phyloP scores from a whole-genome alignment of 768 basidiomycete species.

The Lactarius pseudohatsudake region DNA sequence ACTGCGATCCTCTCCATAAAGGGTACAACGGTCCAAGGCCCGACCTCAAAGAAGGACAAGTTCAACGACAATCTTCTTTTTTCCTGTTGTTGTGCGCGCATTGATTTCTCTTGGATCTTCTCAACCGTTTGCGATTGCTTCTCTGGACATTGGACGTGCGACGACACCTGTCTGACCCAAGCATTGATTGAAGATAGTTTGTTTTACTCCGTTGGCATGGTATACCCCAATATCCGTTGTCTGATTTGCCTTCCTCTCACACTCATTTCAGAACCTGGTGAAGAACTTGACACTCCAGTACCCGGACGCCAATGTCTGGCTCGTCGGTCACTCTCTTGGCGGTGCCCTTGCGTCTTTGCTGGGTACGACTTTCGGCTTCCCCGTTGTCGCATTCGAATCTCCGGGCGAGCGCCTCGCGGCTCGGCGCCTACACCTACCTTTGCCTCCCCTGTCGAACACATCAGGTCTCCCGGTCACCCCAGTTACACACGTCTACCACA shows the following conservation, averaged over 20 bases:
- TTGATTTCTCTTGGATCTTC: conserved; percentile 85
- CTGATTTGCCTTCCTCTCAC: not conserved
- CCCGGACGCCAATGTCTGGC: conserved; percentile 60
- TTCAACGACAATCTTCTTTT: conserved; percentile 88
- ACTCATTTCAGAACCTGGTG: conserved; percentile 46
- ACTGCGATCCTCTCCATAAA: conserved; percentile 90
- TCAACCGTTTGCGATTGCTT: conserved; percentile 89
- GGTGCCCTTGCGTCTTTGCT: conserved; percentile 64
- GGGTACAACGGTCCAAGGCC: conserved; percentile 80
- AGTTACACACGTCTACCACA: conserved; percentile 56
- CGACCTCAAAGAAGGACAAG: conserved; percentile 89
- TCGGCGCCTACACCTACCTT: conserved; percentile 58
- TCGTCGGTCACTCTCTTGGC: conserved; percentile 62
- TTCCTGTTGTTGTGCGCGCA: conserved; percentile 91
- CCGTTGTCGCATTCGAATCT: conserved; percentile 63
- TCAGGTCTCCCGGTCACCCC: conserved; percentile 31
- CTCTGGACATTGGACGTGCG: conserved; percentile 66
- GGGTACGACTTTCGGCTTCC: conserved; percentile 62
- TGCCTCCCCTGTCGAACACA: conserved; percentile 41
- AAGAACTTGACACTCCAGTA: conserved; percentile 57
- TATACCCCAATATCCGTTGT: conserved; percentile 40
- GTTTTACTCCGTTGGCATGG: conserved; percentile 89
- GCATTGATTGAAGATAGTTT: conserved; percentile 85
- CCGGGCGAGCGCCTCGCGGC: conserved; percentile 66
- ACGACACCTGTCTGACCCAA: conserved; percentile 75